These are phyloP conservation scores for Biscogniauxia mediterranea DNA, from an alignment of 2,329 filamentous ascomycete species.

Conservation along the genomic window DNA sequence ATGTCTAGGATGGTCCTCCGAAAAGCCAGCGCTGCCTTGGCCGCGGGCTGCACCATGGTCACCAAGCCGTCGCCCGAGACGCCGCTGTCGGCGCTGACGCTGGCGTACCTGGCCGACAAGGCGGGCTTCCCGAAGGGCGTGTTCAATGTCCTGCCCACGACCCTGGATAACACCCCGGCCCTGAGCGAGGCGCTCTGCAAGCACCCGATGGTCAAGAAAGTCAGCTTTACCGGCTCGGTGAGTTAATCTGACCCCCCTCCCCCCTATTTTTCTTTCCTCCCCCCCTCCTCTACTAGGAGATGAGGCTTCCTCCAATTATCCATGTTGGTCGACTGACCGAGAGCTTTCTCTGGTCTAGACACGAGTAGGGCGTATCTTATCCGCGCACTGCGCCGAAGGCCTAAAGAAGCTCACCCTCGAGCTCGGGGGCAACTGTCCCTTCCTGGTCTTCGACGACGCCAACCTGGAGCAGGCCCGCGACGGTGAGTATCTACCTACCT, in stretches of 20 bases:
- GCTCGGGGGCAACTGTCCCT: conserved; percentile 68
- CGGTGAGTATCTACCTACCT: conserved; percentile 26
- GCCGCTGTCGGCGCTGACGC: conserved; percentile 52
- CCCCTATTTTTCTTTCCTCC: not conserved
- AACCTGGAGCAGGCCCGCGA: conserved; percentile 60
- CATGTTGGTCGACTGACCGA: conserved; percentile 7
- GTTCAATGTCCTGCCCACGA: conserved; percentile 52
- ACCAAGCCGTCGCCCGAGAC: conserved; percentile 70
- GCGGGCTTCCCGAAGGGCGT: conserved; percentile 76
- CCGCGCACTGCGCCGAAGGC: conserved; percentile 59
- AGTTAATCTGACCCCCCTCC: conserved; percentile 1
- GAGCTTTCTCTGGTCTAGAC: conserved; percentile 44
- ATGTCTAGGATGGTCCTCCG: conserved; percentile 54
- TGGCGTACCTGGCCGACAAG: conserved; percentile 56
- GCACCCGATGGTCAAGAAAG: conserved; percentile 52
- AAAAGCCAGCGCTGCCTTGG: conserved; percentile 66
- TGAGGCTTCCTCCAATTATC: not conserved
- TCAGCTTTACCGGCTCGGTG: conserved; percentile 69
- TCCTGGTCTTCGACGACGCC: conserved; percentile 67
- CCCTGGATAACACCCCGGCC: conserved; percentile 41
- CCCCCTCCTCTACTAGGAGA: not conserved
- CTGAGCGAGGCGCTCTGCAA: conserved; percentile 47
- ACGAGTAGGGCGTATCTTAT: conserved; percentile 65
- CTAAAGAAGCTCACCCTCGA: conserved; percentile 71
- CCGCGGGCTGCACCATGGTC: conserved; percentile 73